Percentiles rank a stretch among this genome's conserved stretches.
Conservation (phyloP, 192 early-diverging fungal genomes). For the Lobosporangium transversale region DNA sequence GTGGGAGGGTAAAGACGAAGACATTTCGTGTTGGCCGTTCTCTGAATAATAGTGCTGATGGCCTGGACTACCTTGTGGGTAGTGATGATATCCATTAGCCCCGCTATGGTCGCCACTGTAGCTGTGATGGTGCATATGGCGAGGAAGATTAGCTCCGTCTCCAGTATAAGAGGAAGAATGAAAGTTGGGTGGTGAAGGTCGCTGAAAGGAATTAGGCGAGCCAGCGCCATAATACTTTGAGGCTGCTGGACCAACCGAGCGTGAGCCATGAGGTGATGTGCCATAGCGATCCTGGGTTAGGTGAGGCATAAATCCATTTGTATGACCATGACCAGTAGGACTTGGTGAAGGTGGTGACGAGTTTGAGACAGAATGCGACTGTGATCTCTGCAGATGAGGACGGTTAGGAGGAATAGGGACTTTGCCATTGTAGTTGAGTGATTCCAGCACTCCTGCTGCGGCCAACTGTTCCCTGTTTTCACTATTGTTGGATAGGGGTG, state of each 20-base stretch:
- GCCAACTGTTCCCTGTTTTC: constrained; percentile 52
- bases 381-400: constrained; percentile 41
- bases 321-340: constrained; percentile 20
- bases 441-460: constrained; percentile 43
- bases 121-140: constrained; percentile 45
- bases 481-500: constrained; percentile 4
- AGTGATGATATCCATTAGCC: constrained; percentile 18
- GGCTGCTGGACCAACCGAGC: constrained; percentile 19
- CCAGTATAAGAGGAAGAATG: constrained; percentile 23
- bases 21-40: constrained; percentile 45
- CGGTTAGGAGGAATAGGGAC: constrained; percentile 50
- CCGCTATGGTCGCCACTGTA: constrained; percentile 14
- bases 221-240: constrained; percentile 51
- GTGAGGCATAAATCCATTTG: constrained; percentile 27
- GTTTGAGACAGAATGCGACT: constrained; percentile 39
- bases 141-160: constrained; percentile 5
- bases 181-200: constrained; percentile 9
- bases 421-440: constrained; percentile 46
- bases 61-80: constrained; percentile 20
- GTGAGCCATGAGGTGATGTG: constrained; percentile 32
- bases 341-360: constrained; percentile 48
- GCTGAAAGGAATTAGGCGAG: constrained; percentile 36
- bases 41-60: constrained; percentile 36
- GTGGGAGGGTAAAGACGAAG: constrained; percentile 45
- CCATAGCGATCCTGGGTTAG: constrained; percentile 30